phyloP scores from a whole-genome alignment of 768 basidiomycete genomes.

The Leucocoprinus leucothites region DNA sequence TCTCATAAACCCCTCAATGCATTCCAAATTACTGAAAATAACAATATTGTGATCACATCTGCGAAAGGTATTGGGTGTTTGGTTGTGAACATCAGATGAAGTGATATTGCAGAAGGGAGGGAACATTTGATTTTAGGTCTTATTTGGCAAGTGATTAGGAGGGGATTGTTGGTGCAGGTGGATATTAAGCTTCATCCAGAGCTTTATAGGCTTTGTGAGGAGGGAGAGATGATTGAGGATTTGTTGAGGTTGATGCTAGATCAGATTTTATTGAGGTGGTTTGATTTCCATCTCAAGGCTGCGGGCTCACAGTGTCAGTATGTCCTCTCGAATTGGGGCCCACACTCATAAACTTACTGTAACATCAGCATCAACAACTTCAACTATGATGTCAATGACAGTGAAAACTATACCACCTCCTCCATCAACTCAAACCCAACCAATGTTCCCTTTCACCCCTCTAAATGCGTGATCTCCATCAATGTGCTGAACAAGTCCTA shows the following conservation, averaged over 20 bases:
- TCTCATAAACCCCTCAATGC: constrained; percentile 85
- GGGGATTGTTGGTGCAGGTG: too few species aligned
- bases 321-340: constrained; percentile 5
- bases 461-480: constrained; percentile 76
- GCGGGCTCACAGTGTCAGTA: constrained; percentile 89
- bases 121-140: constrained; percentile 97
- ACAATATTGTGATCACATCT: constrained; percentile 99
- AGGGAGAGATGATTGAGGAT: constrained; percentile 96
- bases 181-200: constrained; percentile 95
- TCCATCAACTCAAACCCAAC: constrained; percentile 94
- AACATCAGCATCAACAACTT: constrained; percentile 94
- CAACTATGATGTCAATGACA: constrained; percentile 94
- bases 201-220: constrained; percentile 92
- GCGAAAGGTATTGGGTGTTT: too few species aligned
- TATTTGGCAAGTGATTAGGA: constrained; percentile 98
- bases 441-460: constrained; percentile 87
- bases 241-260: constrained; percentile 91
- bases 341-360: constrained; percentile 14
- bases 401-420: constrained; percentile 93
- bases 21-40: constrained; percentile 99
- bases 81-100: constrained; percentile 96
- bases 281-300: constrained; percentile 97
- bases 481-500: constrained; percentile 93
- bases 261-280: constrained; percentile 96
- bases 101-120: constrained; percentile 87